Evolutionary conservation across 352 stramenopile species (phyloP).

Genomic region (Phytophthora cryptogea): DNA sequence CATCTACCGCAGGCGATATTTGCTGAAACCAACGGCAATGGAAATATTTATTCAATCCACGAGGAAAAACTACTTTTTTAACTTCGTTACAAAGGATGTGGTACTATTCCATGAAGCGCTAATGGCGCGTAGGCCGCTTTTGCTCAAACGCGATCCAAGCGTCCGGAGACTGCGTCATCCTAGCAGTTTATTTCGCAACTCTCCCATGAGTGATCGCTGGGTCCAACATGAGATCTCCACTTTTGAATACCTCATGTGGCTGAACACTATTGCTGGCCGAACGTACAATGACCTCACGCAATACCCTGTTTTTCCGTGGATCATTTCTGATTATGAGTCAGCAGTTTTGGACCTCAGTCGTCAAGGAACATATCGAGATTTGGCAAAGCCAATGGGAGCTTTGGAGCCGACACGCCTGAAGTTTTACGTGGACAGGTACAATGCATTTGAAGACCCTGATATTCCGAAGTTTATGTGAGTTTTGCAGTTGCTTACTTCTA

Average conservation of each 20-base stretch:
- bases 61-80: conserved; percentile 89
- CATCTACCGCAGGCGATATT: conserved; percentile 75
- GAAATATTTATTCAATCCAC: conserved; percentile 85
- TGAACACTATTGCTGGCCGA: conserved; percentile 90
- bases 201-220: conserved; percentile 70
- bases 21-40: conserved; percentile 79
- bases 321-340: conserved; percentile 90
- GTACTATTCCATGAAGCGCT: conserved; percentile 67
- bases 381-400: conserved; percentile 98
- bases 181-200: conserved; percentile 83
- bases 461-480: conserved; percentile 90
- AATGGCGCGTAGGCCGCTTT: conserved; percentile 56
- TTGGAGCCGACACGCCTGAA: conserved; percentile 92
- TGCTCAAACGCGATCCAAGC: conserved; percentile 73
- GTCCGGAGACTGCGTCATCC: conserved; percentile 78
- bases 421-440: conserved; percentile 94
- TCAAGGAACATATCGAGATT: conserved; percentile 92
- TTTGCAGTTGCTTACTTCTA: background rate
- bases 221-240: conserved; percentile 94
- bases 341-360: conserved; percentile 63
- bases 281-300: conserved; percentile 94
- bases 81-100: conserved; percentile 59
- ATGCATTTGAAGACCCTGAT: conserved; percentile 87
- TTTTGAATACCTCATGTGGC: conserved; percentile 94
- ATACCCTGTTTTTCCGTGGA: conserved; percentile 96